phyloP scores from a whole-genome alignment of 805 yeast genomes.

The Kuraishia piskuri region DNA sequence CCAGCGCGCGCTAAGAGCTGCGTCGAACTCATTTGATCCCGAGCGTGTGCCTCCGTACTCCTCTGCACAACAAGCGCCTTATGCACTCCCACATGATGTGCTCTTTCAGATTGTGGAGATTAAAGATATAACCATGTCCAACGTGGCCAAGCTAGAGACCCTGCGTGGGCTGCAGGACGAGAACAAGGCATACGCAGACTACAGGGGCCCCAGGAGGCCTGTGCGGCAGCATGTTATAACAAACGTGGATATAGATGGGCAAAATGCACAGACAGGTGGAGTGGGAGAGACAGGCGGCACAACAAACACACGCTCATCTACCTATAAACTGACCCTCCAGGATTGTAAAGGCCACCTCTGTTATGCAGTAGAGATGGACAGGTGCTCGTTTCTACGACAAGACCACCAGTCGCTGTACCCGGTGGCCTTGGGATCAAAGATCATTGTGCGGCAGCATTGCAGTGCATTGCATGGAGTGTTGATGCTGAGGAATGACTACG shows the following conservation, averaged over 20 bases:
- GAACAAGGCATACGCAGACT: conserved; percentile 51
- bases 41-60: not conserved
- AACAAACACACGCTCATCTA: conserved; percentile 11
- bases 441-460: not conserved
- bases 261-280: conserved; percentile 10
- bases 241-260: conserved; percentile 40
- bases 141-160: conserved; percentile 44
- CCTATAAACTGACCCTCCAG: conserved; percentile 49
- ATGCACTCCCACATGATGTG: conserved; percentile 11
- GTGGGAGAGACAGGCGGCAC: conserved; percentile 1
- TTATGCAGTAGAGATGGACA: conserved; percentile 51
- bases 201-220: conserved; percentile 18
- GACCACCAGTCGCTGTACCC: not conserved
- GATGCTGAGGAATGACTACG: conserved; percentile 18
- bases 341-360: conserved; percentile 41
- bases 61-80: not conserved
- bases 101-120: conserved; percentile 50
- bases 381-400: conserved; percentile 20
- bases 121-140: conserved; percentile 43
- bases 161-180: conserved; percentile 45
- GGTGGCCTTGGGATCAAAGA: conserved; percentile 1
- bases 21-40: not conserved
- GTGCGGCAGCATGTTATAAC: conserved; percentile 27
- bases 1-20: not conserved
- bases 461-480: conserved; percentile 13